Evolutionary conservation across 2,329 filamentous ascomycete species (phyloP).

Genomic region (Colletotrichum godetiae): DNA sequence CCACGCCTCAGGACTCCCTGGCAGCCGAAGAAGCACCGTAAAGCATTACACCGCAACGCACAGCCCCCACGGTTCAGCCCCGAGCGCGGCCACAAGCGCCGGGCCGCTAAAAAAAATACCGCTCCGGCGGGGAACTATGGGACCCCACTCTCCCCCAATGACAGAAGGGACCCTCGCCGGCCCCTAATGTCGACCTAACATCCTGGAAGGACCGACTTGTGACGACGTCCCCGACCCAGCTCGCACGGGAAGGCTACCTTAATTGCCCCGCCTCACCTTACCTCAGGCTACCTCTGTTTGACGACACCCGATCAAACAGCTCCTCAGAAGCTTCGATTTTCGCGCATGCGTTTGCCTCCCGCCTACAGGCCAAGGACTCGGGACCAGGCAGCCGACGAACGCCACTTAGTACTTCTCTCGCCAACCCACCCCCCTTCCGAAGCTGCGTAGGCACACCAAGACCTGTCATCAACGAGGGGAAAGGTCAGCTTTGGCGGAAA

Average conservation of each 20-base stretch:
- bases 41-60: neutral
- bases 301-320: neutral
- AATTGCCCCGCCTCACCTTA: neutral
- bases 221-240: neutral
- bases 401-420: neutral
- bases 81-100: conserved; percentile 28
- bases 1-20: conserved; percentile 12
- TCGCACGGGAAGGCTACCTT: neutral
- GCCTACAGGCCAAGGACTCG: neutral
- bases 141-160: conserved; percentile 5
- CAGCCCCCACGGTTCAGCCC: conserved; percentile 27
- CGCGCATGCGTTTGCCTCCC: neutral
- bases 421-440: neutral
- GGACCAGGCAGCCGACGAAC: conserved; percentile 9
- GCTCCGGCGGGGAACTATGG: conserved; percentile 23
- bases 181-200: conserved; percentile 1
- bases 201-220: neutral
- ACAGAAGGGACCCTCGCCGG: conserved; percentile 13
- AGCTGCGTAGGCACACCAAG: neutral
- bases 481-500: neutral
- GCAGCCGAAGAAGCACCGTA: neutral
- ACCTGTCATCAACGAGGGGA: neutral
- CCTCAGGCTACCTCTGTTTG: neutral
- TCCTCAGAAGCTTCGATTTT: neutral
- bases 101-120: conserved; percentile 35